phyloP scores from a whole-genome alignment of 1,139 yeast species.

The Debaryomyces coudertii region DNA sequence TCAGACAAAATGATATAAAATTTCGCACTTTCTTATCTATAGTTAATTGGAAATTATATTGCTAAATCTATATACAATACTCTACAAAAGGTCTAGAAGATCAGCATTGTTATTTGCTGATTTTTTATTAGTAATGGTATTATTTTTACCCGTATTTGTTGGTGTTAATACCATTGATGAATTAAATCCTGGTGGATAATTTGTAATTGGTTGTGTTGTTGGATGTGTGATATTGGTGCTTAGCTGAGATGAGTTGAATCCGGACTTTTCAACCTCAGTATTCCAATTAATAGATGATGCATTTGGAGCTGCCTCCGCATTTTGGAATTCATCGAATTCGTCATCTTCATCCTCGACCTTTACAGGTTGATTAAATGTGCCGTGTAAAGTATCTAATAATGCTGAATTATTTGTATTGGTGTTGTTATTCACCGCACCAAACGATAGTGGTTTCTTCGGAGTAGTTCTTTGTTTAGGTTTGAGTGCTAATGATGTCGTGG shows the following conservation, averaged over 20 bases:
- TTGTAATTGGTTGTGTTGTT: constrained; percentile 7
- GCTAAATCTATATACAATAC: neutral
- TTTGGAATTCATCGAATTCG: constrained; percentile 38
- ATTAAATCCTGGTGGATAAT: constrained; percentile 38
- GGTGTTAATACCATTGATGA: constrained; percentile 26
- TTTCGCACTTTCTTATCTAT: neutral
- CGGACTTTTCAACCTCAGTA: constrained; percentile 18
- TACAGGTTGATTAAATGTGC: constrained; percentile 19
- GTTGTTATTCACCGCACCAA: constrained; percentile 28
- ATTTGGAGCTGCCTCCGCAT: constrained; percentile 18
- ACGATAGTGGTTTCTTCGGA: constrained; percentile 19
- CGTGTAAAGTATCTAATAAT: constrained; percentile 26
- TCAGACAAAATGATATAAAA: neutral
- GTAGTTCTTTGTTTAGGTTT: constrained; percentile 13
- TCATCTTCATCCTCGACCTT: constrained; percentile 29
- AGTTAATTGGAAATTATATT: neutral
- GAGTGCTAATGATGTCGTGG: constrained; percentile 15
- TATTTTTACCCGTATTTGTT: constrained; percentile 12
- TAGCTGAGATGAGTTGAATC: constrained; percentile 10
- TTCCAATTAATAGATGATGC: constrained; percentile 24
- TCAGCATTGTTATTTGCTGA: constrained; percentile 3
- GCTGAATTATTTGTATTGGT: constrained; percentile 19
- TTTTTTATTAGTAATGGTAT: neutral
- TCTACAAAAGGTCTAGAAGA: constrained; percentile 12
- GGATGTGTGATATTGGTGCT: too few relatives aligned